phyloP scores from a whole-genome alignment of 257 asterid genomes.

The Ajuga chamaepitys region DNA sequence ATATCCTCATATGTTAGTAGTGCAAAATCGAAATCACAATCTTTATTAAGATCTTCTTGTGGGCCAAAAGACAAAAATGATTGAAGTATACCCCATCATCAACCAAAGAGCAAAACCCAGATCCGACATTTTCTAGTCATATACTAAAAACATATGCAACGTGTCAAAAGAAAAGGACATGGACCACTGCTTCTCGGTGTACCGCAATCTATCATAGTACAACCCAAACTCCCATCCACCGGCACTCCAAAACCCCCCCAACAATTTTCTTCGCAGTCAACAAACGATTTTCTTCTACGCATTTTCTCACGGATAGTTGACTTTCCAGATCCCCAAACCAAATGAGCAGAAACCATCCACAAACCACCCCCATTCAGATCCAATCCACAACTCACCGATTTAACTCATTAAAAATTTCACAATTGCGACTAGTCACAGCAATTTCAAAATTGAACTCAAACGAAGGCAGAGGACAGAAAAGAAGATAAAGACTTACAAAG shows the following conservation, averaged over 20 bases:
- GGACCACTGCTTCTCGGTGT: constrained; percentile 4
- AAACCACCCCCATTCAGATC: neutral
- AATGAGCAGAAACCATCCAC: neutral
- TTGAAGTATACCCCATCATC: neutral
- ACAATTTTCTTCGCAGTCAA: neutral
- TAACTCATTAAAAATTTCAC: neutral
- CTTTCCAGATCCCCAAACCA: constrained; percentile 24
- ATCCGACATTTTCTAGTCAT: neutral
- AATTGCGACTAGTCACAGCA: neutral
- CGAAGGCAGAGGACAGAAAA: neutral
- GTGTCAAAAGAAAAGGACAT: neutral
- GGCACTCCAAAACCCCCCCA: neutral
- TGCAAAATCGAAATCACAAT: too few relatives aligned
- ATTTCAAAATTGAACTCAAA: neutral
- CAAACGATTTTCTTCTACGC: constrained; percentile 14
- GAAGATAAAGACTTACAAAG: constrained; percentile 30
- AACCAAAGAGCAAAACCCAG: neutral
- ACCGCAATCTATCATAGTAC: neutral
- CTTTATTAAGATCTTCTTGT: neutral
- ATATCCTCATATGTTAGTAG: too few relatives aligned
- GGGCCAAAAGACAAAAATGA: neutral
- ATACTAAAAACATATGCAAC: constrained; percentile 2
- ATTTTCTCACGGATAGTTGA: constrained; percentile 22
- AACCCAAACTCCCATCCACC: too few relatives aligned
- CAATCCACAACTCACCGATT: neutral